phyloP scores from a whole-genome alignment of 2,329 filamentous ascomycete genomes.

The Bipolaris victoriae region DNA sequence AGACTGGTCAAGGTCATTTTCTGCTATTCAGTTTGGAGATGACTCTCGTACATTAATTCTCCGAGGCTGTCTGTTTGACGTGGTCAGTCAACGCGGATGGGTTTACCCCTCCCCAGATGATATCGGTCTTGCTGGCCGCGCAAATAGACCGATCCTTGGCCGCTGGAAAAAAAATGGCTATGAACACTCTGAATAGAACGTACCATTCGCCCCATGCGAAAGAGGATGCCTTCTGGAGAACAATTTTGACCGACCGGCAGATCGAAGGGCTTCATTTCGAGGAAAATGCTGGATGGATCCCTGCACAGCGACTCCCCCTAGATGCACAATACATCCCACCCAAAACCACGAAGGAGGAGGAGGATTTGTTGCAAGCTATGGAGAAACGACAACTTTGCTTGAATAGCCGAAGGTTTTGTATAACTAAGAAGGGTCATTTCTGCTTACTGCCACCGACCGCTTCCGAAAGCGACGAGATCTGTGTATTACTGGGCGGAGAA shows the following conservation, averaged over 20 bases:
- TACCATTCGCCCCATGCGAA: neutral
- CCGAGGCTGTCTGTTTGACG: neutral
- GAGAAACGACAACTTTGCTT: neutral
- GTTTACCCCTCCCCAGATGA: neutral
- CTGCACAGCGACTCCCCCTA: neutral
- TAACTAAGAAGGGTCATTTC: constrained; percentile 1
- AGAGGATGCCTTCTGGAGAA: constrained; percentile 3
- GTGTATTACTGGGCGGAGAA: constrained; percentile 3
- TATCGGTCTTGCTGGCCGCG: neutral
- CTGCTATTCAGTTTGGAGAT: constrained; percentile 2
- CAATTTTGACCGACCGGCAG: constrained; percentile 1
- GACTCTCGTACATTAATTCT: constrained; percentile 1
- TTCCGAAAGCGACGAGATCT: neutral
- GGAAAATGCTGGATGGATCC: constrained; percentile 4
- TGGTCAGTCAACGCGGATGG: neutral
- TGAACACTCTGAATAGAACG: neutral
- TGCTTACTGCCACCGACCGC: neutral
- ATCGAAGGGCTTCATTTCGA: neutral
- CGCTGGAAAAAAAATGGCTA: neutral
- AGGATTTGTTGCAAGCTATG: neutral
- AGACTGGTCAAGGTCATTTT: constrained; percentile 1
- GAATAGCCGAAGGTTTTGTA: neutral
- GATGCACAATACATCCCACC: neutral
- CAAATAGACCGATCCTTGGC: neutral
- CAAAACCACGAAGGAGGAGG: neutral